A percentile compares a stretch with the other conserved stretches of the same genome.
Conservation (phyloP, 805 yeast species). For the Metschnikowia proteae region DNA sequence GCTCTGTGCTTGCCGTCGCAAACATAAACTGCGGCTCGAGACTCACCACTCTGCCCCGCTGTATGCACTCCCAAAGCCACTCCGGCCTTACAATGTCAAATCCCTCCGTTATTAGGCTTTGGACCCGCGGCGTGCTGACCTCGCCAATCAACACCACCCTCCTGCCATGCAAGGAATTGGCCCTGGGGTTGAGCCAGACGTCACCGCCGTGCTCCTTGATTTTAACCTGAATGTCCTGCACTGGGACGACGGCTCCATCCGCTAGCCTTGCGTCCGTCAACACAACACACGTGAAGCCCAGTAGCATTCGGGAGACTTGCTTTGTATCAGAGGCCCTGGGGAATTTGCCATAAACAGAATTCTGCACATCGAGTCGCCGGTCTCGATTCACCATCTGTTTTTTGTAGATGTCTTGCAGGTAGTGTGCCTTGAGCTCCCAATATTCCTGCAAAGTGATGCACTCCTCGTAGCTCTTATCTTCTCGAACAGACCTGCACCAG, state of each 20-base stretch:
- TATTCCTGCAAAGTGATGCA: conserved; percentile 57
- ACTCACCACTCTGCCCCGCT: conserved; percentile 37
- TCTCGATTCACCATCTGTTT: conserved; percentile 28
- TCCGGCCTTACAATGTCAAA: conserved; percentile 60
- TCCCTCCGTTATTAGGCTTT: conserved; percentile 33
- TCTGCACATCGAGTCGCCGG: conserved; percentile 20
- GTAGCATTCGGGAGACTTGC: conserved; percentile 37
- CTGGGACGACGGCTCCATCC: conserved; percentile 25
- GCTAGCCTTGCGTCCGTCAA: conserved; percentile 46
- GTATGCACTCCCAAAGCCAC: conserved; percentile 72
- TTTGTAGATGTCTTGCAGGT: conserved; percentile 23
- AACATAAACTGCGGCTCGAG: conserved; percentile 62
- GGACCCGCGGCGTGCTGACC: conserved; percentile 24
- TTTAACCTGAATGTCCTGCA: conserved; percentile 33
- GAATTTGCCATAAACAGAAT: conserved; percentile 17
- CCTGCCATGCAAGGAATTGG: conserved; percentile 10
- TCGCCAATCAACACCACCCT: conserved; percentile 25
- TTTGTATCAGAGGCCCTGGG: background rate
- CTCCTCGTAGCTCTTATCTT: conserved; percentile 60
- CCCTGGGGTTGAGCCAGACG: conserved; percentile 22
- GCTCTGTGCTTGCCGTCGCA: conserved; percentile 28
- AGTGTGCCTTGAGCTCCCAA: conserved; percentile 31
- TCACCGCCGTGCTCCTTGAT: conserved; percentile 51
- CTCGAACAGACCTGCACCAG: conserved; percentile 61
- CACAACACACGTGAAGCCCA: conserved; percentile 45